Conservation (phyloP, 306 rosid species). For the Elaeagnus macrophylla region DNA sequence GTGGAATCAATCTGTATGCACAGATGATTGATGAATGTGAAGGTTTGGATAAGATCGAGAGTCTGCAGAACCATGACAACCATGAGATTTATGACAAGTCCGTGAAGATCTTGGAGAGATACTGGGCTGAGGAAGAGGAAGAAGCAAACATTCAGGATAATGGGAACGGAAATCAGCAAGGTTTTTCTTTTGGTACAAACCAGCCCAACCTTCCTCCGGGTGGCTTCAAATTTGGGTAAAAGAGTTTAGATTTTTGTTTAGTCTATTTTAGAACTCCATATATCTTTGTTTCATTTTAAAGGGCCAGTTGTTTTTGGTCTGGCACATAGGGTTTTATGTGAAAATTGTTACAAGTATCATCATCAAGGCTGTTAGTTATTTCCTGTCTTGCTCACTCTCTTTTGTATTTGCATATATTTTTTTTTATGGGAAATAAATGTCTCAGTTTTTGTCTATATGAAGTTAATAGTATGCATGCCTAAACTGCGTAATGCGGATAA, state of each 20-base stretch:
- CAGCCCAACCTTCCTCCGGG: slow-evolving; percentile 41
- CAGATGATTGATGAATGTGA: slow-evolving; percentile 43
- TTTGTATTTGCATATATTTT: not conserved
- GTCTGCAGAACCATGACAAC: slow-evolving; percentile 49
- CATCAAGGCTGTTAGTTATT: slow-evolving; percentile 8
- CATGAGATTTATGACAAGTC: slow-evolving; percentile 59
- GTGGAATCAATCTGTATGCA: slow-evolving; percentile 38
- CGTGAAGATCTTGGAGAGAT: slow-evolving; percentile 63
- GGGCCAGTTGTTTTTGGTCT: slow-evolving; percentile 38
- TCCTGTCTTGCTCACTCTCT: not conserved
- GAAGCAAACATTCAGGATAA: slow-evolving; percentile 29
- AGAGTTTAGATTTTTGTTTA: not conserved
- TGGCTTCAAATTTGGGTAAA: slow-evolving; percentile 43
- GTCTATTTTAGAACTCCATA: slow-evolving; percentile 7
- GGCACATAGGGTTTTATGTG: slow-evolving; percentile 32
- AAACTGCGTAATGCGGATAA: too few relatives aligned
- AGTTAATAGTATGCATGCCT: too few relatives aligned
- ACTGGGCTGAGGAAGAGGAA: slow-evolving; percentile 62
- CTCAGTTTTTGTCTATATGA: too few relatives aligned
- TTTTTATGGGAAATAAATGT: too few relatives aligned
- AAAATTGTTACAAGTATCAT: too few relatives aligned
- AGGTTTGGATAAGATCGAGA: slow-evolving; percentile 56
- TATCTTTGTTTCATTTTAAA: slow-evolving; percentile 18
- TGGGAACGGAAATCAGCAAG: slow-evolving; percentile 33
- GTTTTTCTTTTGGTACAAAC: slow-evolving; percentile 37